These are phyloP conservation scores for Hyaloscypha variabilis DNA, from an alignment of 495 filamentous ascomycete genomes.

Conservation along the genomic window DNA sequence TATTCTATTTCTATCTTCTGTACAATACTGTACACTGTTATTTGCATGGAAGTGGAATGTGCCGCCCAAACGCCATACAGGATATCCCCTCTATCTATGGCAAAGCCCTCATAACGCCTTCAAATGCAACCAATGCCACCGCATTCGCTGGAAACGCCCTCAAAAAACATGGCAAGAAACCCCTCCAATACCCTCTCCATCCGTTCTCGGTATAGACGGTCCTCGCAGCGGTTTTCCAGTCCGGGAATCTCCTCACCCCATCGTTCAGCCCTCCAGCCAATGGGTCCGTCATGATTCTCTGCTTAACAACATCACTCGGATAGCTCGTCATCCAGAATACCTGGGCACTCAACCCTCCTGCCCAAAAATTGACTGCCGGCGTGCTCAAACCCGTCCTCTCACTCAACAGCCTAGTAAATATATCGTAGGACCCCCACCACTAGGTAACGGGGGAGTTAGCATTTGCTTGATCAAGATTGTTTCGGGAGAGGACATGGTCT, in stretches of 20 bases:
- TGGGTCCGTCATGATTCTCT: constrained; percentile 95
- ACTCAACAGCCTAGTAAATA: constrained; percentile 70
- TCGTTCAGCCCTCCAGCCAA: constrained; percentile 71
- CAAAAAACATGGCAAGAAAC: constrained; percentile 90
- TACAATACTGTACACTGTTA: constrained; percentile 6
- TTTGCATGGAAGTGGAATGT: neutral
- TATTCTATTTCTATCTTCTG: constrained; percentile 10
- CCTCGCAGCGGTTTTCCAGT: constrained; percentile 80
- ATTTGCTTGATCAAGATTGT: too few species aligned
- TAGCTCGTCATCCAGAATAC: constrained; percentile 93
- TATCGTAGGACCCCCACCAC: constrained; percentile 95
- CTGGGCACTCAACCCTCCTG: constrained; percentile 88
- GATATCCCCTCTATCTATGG: constrained; percentile 42
- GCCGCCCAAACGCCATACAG: neutral
- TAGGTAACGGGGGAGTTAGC: too few species aligned
- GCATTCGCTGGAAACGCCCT: constrained; percentile 97
- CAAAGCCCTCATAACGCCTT: constrained; percentile 83
- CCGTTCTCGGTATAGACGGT: constrained; percentile 78
- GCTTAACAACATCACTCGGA: constrained; percentile 94
- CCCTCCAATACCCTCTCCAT: constrained; percentile 83
- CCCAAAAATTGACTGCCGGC: constrained; percentile 94
- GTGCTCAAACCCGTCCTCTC: constrained; percentile 70
- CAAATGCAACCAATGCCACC: constrained; percentile 89
- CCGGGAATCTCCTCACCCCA: constrained; percentile 66
- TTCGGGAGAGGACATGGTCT: too few species aligned